Evolutionary conservation across 2,329 filamentous ascomycete species (phyloP).

Genomic region (Pseudocercospora cruenta): DNA sequence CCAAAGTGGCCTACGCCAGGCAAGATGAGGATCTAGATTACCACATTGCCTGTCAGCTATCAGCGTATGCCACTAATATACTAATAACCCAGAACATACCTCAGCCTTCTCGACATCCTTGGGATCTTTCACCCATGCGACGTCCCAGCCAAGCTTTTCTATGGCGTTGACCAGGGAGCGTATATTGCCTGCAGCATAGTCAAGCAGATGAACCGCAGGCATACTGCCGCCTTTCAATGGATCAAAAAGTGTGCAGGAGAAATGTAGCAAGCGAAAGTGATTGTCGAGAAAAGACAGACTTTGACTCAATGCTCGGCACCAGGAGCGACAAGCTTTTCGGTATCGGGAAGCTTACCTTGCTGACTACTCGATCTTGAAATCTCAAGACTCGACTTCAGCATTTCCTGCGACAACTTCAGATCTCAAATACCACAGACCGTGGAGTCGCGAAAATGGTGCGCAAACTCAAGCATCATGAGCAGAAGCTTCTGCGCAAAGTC

Average conservation of each 20-base stretch:
- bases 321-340: not conserved
- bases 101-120: slow-evolving; percentile 83
- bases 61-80: slow-evolving; percentile 27
- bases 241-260: not conserved
- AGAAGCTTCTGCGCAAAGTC: slow-evolving; percentile 87
- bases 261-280: not conserved
- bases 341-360: slow-evolving; percentile 4
- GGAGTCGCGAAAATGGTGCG: slow-evolving; percentile 73
- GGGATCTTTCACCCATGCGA: slow-evolving; percentile 88
- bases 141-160: slow-evolving; percentile 88
- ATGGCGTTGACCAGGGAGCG: slow-evolving; percentile 96
- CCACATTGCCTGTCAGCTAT: slow-evolving; percentile 36
- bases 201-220: slow-evolving; percentile 76
- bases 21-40: slow-evolving; percentile 79
- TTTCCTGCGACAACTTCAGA: slow-evolving; percentile 6
- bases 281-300: slow-evolving; percentile 6
- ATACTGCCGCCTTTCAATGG: slow-evolving; percentile 47
- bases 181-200: slow-evolving; percentile 97
- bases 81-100: slow-evolving; percentile 53
- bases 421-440: not conserved
- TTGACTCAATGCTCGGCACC: slow-evolving; percentile 7
- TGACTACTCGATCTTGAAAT: not conserved
- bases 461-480: slow-evolving; percentile 95
- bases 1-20: slow-evolving; percentile 98
- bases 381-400: slow-evolving; percentile 10